Percentiles rank a stretch among this genome's conserved stretches.
Evolutionary conservation across 371 early-diverging fungal species (phyloP).

Genomic region (Mortierella sp.): DNA sequence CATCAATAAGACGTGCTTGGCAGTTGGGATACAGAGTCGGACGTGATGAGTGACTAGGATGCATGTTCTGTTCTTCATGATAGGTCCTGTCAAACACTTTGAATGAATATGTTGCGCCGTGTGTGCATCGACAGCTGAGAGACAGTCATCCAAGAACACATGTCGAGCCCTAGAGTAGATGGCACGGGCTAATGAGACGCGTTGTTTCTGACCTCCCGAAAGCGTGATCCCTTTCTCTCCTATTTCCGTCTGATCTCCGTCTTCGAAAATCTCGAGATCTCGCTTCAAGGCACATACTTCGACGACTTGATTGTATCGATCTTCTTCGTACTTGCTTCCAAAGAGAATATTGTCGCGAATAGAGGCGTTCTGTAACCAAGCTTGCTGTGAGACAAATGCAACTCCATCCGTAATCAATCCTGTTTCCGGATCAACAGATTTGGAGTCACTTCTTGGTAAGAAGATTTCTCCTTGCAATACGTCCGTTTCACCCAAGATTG

Average conservation of each 20-base stretch:
- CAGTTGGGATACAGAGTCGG: slow-evolving; percentile 76
- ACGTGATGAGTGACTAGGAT: slow-evolving; percentile 93
- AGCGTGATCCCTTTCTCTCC: slow-evolving; percentile 89
- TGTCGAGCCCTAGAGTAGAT: slow-evolving; percentile 84
- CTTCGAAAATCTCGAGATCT: slow-evolving; percentile 84
- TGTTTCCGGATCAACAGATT: slow-evolving; percentile 58
- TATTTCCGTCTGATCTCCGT: slow-evolving; percentile 93
- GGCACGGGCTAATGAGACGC: slow-evolving; percentile 86
- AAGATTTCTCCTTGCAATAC: slow-evolving; percentile 61
- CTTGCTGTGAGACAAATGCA: slow-evolving; percentile 84
- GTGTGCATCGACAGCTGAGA: slow-evolving; percentile 88
- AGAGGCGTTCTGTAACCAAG: slow-evolving; percentile 92
- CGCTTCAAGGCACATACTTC: slow-evolving; percentile 72
- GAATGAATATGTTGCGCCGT: slow-evolving; percentile 87
- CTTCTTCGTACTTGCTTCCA: slow-evolving; percentile 75
- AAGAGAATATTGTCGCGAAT: slow-evolving; percentile 90
- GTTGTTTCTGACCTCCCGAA: slow-evolving; percentile 85
- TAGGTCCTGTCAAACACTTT: slow-evolving; percentile 74
- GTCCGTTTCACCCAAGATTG: slow-evolving; percentile 76
- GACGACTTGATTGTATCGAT: slow-evolving; percentile 76
- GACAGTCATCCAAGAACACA: slow-evolving; percentile 85
- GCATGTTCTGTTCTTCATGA: slow-evolving; percentile 83
- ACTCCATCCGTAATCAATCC: slow-evolving; percentile 63
- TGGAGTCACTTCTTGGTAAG: slow-evolving; percentile 58
- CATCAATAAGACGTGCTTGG: slow-evolving; percentile 75